These are phyloP conservation scores for Taiwanofungus camphoratus DNA, from an alignment of 1,284 basidiomycete genomes.

Conservation along the genomic window DNA sequence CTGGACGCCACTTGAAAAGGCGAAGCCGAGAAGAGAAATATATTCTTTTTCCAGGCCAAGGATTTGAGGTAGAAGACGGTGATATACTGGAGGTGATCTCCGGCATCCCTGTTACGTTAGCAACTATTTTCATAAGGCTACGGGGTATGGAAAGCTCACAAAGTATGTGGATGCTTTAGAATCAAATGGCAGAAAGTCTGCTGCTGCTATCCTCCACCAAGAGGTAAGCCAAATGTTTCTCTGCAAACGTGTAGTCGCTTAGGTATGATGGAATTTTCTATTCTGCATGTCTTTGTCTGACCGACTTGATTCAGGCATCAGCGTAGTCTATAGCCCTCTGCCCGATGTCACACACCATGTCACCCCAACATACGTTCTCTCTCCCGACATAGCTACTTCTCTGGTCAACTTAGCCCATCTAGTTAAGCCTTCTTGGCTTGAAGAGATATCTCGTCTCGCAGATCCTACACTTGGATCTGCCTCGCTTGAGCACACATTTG, in stretches of 20 bases:
- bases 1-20: neutral
- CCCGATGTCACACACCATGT: constrained; percentile 57
- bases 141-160: constrained; percentile 7
- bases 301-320: constrained; percentile 40
- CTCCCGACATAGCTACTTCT: constrained; percentile 44
- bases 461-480: constrained; percentile 28
- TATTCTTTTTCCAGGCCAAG: constrained; percentile 1
- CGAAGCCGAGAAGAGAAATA: neutral
- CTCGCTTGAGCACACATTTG: constrained; percentile 45
- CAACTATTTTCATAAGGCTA: constrained; percentile 5
- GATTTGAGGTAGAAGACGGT: constrained; percentile 37
- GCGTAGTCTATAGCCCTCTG: constrained; percentile 39
- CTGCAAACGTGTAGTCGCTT: constrained; percentile 45
- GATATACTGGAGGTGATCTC: constrained; percentile 44
- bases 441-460: constrained; percentile 47
- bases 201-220: constrained; percentile 38
- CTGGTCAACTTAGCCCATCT: constrained; percentile 49
- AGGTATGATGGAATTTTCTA: constrained; percentile 30
- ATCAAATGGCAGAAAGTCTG: constrained; percentile 48
- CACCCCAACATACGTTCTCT: constrained; percentile 42
- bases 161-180: constrained; percentile 19
- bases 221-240: constrained; percentile 26
- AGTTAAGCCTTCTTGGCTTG: constrained; percentile 60
- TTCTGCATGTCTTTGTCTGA: neutral
- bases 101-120: constrained; percentile 41